Evolutionary conservation across 1,139 yeast genomes (phyloP), one percentile per base, ranked within the genome.

Genomic region (Yamadazyma trypodendri): DNA sequence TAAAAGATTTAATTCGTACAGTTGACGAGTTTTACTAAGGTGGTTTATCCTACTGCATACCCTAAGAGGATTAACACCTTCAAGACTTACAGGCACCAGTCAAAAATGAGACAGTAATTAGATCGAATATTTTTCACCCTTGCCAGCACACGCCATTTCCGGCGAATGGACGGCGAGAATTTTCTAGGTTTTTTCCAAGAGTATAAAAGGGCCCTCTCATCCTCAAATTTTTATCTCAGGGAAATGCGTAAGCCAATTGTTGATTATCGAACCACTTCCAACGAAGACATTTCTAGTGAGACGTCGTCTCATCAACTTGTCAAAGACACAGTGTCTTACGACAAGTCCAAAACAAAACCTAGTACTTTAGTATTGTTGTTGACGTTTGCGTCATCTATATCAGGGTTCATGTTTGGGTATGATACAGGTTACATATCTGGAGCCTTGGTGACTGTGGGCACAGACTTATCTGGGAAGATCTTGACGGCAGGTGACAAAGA

Each of bases 341-440:
- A 36, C 23, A 38, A 28, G 27, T 20, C 30, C 6, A 35, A 35
- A 27, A 42, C 47, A 4, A 72, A 63, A 41, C 84, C 88, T 9
- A 74, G 90, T 12, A 65, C 70, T 9, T 63, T 86, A 55, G 85
- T 89, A 39, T 65, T 89, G 21, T 63, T 79, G 25, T 63, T 90
- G 40, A 86, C 96, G 0, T 68, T 84, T 39, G 80, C 87, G 12
- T 83, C 96, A 0, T 88, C 96, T 8, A 82, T 90, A 44, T 88
- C 96, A 2, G 97, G 97, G 4, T 89, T 89, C 61, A 81, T 90
- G 88, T 90, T 89, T 63, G 97, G 97, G 46, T 90, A 90, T 56
- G 97, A 90, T 60, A 90, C 97, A 0, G 97, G 97, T 44, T 90
- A 90, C 61, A 88, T 90, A 32, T 89, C 97, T 1, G 82, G 95